Conservation (phyloP, 495 filamentous ascomycete genomes). For the Neurospora tetraspora region DNA sequence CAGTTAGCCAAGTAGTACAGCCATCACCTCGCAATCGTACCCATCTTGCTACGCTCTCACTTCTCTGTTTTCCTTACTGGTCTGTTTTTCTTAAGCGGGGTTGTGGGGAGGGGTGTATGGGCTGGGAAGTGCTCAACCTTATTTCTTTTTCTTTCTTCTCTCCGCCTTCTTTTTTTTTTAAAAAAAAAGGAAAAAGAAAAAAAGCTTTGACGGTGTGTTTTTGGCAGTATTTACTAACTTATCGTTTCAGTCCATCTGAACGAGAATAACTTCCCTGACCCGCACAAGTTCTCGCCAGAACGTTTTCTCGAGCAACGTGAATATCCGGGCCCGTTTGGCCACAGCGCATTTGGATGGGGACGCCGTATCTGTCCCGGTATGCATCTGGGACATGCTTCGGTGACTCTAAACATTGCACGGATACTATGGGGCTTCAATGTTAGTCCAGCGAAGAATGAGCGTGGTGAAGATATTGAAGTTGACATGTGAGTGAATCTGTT, state of each 20-base stretch:
- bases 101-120: too few relatives aligned
- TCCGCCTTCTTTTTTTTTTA: too few relatives aligned
- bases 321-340: constrained; percentile 42
- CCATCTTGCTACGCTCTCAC: too few relatives aligned
- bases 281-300: constrained; percentile 40
- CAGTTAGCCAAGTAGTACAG: too few relatives aligned
- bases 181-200: too few relatives aligned
- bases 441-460: constrained; percentile 32
- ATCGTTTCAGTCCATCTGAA: constrained; percentile 39
- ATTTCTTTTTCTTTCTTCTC: too few relatives aligned
- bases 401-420: constrained; percentile 43
- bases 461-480: constrained; percentile 38
- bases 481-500: constrained; percentile 27
- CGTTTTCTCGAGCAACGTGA: constrained; percentile 30
- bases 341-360: constrained; percentile 50
- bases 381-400: constrained; percentile 38
- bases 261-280: constrained; percentile 46
- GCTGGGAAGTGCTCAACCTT: too few relatives aligned
- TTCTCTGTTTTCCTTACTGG: too few relatives aligned
- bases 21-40: too few relatives aligned
- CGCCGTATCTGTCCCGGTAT: constrained; percentile 48
- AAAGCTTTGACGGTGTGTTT: too few relatives aligned
- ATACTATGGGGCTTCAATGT: constrained; percentile 43
- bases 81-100: too few relatives aligned
- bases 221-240: constrained; percentile 5